phyloP scores from a whole-genome alignment of 805 yeast genomes.

The Hanseniaspora taiwanica region DNA sequence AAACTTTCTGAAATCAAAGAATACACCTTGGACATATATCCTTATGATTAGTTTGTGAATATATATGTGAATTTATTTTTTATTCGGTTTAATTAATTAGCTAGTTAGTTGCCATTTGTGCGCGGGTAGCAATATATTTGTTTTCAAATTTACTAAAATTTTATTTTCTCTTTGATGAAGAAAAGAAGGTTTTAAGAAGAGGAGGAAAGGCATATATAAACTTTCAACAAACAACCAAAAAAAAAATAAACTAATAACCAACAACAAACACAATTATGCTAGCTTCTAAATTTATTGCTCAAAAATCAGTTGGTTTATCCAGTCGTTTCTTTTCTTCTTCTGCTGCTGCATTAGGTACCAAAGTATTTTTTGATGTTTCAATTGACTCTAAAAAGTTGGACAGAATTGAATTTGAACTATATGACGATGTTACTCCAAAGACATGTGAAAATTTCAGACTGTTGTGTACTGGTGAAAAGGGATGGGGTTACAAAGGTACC shows the following conservation, averaged over 20 bases:
- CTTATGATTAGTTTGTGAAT: constrained; percentile 1
- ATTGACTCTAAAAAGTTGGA: constrained; percentile 57
- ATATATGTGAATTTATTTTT: background rate
- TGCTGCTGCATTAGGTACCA: constrained; percentile 33
- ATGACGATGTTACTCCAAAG: constrained; percentile 45
- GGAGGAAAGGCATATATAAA: no score
- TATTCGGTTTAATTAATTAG: no score
- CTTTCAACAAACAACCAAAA: background rate
- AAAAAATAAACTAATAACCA: background rate
- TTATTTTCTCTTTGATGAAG: no score
- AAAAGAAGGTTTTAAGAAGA: no score
- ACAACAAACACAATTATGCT: background rate
- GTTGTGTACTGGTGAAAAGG: constrained; percentile 82
- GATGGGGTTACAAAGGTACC: constrained; percentile 69
- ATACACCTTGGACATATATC: constrained; percentile 4
- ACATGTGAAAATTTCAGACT: constrained; percentile 75
- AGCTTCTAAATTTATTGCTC: constrained; percentile 3
- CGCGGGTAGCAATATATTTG: no score
- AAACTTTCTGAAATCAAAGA: constrained; percentile 1
- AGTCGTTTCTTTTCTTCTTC: constrained; percentile 40
- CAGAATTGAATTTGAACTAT: constrained; percentile 24
- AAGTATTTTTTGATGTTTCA: constrained; percentile 61
- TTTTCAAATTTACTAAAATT: no score
- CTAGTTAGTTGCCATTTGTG: no score
- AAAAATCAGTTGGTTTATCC: constrained; percentile 6